Evolutionary conservation across 768 basidiomycete genomes (phyloP).

Genomic region (Boletus subparvulus): DNA sequence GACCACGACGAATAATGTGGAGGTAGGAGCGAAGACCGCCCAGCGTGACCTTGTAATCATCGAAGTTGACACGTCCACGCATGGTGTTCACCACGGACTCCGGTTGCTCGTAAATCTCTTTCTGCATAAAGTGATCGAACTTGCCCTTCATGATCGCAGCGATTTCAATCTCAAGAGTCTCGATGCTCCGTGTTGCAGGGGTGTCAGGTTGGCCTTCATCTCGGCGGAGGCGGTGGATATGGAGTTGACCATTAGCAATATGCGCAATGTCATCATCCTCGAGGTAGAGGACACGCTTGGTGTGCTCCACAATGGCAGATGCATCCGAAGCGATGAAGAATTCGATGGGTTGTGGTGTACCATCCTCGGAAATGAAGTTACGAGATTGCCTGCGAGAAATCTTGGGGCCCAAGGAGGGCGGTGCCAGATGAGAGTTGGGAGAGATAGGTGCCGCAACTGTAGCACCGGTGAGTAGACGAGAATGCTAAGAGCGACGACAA

Average conservation of each 20-base stretch:
- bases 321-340: slow-evolving; percentile 99
- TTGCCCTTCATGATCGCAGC: slow-evolving; percentile 99
- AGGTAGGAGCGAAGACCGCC: slow-evolving; percentile 95
- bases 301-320: slow-evolving; percentile 95
- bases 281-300: slow-evolving; percentile 96
- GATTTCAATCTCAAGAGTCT: slow-evolving; percentile 96
- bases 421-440: slow-evolving; percentile 64
- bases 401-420: slow-evolving; percentile 61
- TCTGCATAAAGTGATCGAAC: slow-evolving; percentile 99
- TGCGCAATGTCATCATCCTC: slow-evolving; percentile 99
- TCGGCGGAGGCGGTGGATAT: slow-evolving; percentile 96
- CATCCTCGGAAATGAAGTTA: slow-evolving; percentile 98
- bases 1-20: slow-evolving; percentile 90
- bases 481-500: neutral
- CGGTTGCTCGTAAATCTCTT: slow-evolving; percentile 99
- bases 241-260: slow-evolving; percentile 93
- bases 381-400: slow-evolving; percentile 93
- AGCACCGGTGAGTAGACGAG: slow-evolving; percentile 1
- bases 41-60: slow-evolving; percentile 84
- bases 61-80: slow-evolving; percentile 99
- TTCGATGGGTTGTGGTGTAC: slow-evolving; percentile 97
- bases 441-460: slow-evolving; percentile 50
- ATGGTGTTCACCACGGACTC: slow-evolving; percentile 99
- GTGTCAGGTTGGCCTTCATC: slow-evolving; percentile 69
- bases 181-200: slow-evolving; percentile 80